phyloP scores from a whole-genome alignment of 192 early-diverging fungal genomes.

The Coemansia sp. region DNA sequence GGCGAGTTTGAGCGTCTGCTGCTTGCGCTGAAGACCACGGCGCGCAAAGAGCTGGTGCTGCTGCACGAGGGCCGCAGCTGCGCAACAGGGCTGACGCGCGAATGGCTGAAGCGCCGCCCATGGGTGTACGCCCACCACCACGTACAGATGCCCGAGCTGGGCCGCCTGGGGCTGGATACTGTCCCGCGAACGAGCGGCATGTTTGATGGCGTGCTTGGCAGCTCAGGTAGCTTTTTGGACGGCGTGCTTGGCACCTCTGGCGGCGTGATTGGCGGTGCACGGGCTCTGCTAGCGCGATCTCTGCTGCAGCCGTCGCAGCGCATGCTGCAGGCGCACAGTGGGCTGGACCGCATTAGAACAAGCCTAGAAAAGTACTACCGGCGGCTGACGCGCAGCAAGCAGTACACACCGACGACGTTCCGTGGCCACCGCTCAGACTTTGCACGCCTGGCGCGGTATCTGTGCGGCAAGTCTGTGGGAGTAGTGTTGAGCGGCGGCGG shows the following conservation, averaged over 20 bases:
- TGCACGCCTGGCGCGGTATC: conserved; percentile 83
- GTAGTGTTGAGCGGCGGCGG: conserved; percentile 96
- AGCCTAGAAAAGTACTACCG: conserved; percentile 69
- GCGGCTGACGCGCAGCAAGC: conserved; percentile 34
- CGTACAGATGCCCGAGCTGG: conserved; percentile 69
- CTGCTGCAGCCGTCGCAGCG: conserved; percentile 27
- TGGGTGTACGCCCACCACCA: conserved; percentile 99
- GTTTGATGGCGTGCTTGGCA: background rate
- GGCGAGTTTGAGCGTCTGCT: conserved; percentile 93
- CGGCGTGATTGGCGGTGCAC: conserved; percentile 1
- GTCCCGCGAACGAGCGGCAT: background rate
- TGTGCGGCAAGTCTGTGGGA: conserved; percentile 89
- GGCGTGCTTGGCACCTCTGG: background rate
- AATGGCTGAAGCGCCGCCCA: conserved; percentile 87
- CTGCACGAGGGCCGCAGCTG: conserved; percentile 79
- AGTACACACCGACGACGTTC: conserved; percentile 39
- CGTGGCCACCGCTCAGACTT: conserved; percentile 58
- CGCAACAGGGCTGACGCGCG: conserved; percentile 76
- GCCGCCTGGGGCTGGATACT: conserved; percentile 1
- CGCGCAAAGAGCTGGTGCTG: conserved; percentile 94
- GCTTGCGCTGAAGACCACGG: conserved; percentile 94
- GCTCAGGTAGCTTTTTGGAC: background rate
- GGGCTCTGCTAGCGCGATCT: conserved; percentile 13
- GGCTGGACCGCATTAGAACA: conserved; percentile 62
- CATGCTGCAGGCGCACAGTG: conserved; percentile 19